phyloP scores from a whole-genome alignment of 2,329 filamentous ascomycete species.

The Endoconidiophora polonica region DNA sequence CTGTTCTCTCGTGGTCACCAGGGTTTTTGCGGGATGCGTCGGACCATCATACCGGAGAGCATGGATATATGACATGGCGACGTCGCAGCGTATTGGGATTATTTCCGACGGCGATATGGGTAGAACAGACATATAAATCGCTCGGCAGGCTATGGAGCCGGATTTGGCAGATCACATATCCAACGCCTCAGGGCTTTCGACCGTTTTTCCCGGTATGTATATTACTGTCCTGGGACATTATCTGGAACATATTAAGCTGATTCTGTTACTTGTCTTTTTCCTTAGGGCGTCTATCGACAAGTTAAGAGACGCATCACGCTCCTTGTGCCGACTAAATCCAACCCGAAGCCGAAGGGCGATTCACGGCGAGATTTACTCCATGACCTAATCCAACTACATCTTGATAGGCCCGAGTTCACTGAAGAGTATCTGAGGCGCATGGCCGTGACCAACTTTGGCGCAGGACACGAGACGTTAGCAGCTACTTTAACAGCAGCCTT shows the following conservation, averaged over 20 bases:
- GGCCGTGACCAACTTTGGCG: conserved; percentile 38
- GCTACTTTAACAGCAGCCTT: conserved; percentile 34
- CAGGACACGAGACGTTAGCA: conserved; percentile 37
- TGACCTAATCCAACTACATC: conserved; percentile 31
- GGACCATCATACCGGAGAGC: conserved; percentile 30
- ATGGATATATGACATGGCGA: conserved; percentile 34
- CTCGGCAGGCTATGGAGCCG: conserved; percentile 25
- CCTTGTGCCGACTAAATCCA: conserved; percentile 8
- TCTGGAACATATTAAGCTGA: neutral
- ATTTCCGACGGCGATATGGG: conserved; percentile 28
- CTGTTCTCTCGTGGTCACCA: conserved; percentile 36
- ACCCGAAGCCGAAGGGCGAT: conserved; percentile 19
- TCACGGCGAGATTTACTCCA: conserved; percentile 25
- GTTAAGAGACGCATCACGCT: conserved; percentile 12
- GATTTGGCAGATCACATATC: conserved; percentile 29
- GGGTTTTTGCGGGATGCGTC: conserved; percentile 27
- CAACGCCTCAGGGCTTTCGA: conserved; percentile 25
- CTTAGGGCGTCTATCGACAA: conserved; percentile 13
- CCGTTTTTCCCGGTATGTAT: conserved; percentile 32
- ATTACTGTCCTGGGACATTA: neutral
- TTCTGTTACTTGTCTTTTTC: neutral
- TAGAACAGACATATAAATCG: conserved; percentile 20
- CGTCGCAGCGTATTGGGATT: conserved; percentile 35
- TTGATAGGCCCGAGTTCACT: conserved; percentile 28
- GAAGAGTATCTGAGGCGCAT: conserved; percentile 33